Evolutionary conservation across 306 rosid species (phyloP).

Genomic region (Begonia masoniana): DNA sequence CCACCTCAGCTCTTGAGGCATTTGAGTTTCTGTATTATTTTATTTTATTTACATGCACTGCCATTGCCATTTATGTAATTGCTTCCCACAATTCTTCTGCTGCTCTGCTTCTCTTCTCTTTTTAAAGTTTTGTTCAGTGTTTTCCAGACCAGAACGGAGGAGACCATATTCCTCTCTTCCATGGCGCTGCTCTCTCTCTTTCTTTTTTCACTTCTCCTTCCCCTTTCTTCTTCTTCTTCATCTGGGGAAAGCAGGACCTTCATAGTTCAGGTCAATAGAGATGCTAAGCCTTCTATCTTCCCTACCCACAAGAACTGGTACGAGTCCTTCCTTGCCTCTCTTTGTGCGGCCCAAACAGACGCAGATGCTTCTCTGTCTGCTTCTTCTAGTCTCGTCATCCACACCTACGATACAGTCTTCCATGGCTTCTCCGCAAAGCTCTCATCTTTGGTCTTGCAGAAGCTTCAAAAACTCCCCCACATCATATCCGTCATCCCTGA

Average conservation of each 20-base stretch:
- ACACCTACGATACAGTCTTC: slow-evolving; percentile 61
- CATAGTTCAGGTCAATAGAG: slow-evolving; percentile 51
- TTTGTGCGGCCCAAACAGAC: background rate
- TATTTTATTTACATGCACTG: slow-evolving; percentile 5
- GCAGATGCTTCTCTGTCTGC: slow-evolving; percentile 2
- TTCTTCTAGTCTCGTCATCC: slow-evolving; percentile 20
- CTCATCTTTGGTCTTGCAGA: slow-evolving; percentile 29
- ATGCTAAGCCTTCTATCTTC: slow-evolving; percentile 68
- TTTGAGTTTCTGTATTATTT: slow-evolving; percentile 6
- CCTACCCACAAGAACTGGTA: slow-evolving; percentile 73
- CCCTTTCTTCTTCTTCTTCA: slow-evolving; percentile 4
- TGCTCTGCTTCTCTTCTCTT: background rate
- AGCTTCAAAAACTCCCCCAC: slow-evolving; percentile 33
- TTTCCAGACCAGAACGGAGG: too few relatives aligned
- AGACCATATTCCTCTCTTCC: slow-evolving; percentile 1
- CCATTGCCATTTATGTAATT: slow-evolving; percentile 8
- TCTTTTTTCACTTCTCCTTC: slow-evolving; percentile 1
- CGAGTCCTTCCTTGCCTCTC: slow-evolving; percentile 45
- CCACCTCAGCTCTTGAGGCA: background rate
- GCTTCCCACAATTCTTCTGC: slow-evolving; percentile 1
- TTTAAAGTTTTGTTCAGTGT: too few relatives aligned
- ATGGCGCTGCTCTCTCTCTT: slow-evolving; percentile 9
- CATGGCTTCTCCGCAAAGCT: slow-evolving; percentile 76
- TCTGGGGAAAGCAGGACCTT: slow-evolving; percentile 24
- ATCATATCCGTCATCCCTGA: slow-evolving; percentile 55